Percentiles rank a stretch among this genome's conserved stretches.
Evolutionary conservation across 768 basidiomycete species (phyloP).

Genomic region (Podaxis carcinomalis): DNA sequence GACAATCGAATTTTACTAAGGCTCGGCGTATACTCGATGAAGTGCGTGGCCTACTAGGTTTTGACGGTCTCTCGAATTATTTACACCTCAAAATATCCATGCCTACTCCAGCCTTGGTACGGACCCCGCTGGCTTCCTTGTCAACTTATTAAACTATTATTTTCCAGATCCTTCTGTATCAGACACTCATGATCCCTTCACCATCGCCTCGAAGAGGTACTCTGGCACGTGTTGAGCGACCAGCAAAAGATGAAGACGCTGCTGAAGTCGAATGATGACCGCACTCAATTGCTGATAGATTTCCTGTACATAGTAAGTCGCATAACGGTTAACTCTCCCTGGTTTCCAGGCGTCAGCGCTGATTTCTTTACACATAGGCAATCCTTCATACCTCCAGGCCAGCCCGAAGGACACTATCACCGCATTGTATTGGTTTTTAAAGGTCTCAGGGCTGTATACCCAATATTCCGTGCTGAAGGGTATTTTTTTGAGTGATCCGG

Average conservation of each 20-base stretch:
- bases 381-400: background rate
- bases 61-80: background rate
- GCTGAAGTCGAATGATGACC: background rate
- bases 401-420: background rate
- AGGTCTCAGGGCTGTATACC: background rate
- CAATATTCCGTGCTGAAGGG: background rate
- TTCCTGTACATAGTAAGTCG: background rate
- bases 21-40: background rate
- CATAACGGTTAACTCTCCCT: too few relatives aligned
- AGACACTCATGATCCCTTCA: background rate
- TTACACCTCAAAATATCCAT: background rate
- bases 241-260: background rate
- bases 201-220: background rate
- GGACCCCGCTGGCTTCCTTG: background rate
- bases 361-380: background rate
- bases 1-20: background rate
- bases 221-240: background rate
- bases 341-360: background rate
- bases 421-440: background rate
- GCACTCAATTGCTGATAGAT: background rate
- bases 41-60: background rate
- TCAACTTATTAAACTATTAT: background rate
- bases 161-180: background rate
- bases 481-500: background rate
- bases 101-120: background rate